These are phyloP conservation scores for Pelargonium citronellum DNA, from an alignment of 441 rosid genomes.

Conservation along the genomic window DNA sequence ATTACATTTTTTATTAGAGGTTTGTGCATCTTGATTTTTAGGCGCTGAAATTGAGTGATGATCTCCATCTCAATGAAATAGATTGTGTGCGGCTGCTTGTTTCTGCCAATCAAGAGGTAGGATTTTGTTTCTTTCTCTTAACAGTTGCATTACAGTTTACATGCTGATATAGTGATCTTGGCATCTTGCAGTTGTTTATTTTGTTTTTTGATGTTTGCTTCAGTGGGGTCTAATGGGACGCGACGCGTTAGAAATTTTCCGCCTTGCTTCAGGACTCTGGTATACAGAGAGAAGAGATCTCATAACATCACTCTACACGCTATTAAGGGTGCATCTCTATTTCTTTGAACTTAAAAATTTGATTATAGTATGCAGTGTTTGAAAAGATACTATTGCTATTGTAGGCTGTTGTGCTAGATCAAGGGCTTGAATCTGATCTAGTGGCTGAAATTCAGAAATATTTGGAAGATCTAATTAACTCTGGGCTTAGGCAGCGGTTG, in stretches of 20 bases:
- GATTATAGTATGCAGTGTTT: constrained; percentile 6
- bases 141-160: not conserved
- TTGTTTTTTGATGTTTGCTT: constrained; percentile 19
- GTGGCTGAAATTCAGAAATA: constrained; percentile 67
- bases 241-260: constrained; percentile 65
- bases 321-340: constrained; percentile 55
- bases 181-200: constrained; percentile 14
- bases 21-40: constrained; percentile 23
- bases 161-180: not conserved
- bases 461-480: constrained; percentile 63
- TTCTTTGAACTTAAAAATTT: not conserved
- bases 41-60: constrained; percentile 84
- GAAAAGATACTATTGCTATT: constrained; percentile 26
- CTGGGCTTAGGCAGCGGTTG: constrained; percentile 74
- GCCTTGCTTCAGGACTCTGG: constrained; percentile 93
- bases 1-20: not conserved
- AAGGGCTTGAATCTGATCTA: constrained; percentile 66
- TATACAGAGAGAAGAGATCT: constrained; percentile 85
- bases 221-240: constrained; percentile 90
- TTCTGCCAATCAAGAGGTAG: constrained; percentile 88
- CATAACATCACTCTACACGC: constrained; percentile 64
- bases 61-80: constrained; percentile 85
- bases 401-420: constrained; percentile 92
- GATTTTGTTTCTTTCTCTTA: constrained; percentile 22
- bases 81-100: constrained; percentile 77